Conservation (phyloP, 1,284 basidiomycete genomes). For the Violaceomyces palustris region DNA sequence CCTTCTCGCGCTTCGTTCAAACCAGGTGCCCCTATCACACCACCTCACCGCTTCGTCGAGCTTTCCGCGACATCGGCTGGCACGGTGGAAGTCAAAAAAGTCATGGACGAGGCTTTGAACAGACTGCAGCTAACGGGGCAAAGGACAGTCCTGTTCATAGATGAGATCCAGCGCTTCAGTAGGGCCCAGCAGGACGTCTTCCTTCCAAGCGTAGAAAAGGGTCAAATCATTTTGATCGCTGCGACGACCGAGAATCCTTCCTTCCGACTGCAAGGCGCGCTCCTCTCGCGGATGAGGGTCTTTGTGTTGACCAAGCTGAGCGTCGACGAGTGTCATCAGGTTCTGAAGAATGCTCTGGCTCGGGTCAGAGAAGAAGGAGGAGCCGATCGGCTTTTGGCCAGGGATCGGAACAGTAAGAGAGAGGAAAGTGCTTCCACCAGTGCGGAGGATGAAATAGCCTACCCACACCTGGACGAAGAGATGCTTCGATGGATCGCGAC, state of each 20-base stretch:
- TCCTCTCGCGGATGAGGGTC: slow-evolving; percentile 72
- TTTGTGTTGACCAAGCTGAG: slow-evolving; percentile 45
- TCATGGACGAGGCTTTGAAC: slow-evolving; percentile 75
- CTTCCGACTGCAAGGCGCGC: slow-evolving; percentile 65
- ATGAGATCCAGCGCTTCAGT: slow-evolving; percentile 79
- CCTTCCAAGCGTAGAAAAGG: slow-evolving; percentile 22
- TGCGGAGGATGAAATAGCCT: slow-evolving; percentile 3
- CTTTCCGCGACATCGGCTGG: slow-evolving; percentile 59
- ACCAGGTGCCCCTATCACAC: slow-evolving; percentile 1
- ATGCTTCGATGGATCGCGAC: slow-evolving; percentile 42
- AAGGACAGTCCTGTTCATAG: slow-evolving; percentile 70
- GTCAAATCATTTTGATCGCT: slow-evolving; percentile 62
- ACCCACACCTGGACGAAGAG: slow-evolving; percentile 47
- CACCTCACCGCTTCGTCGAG: slow-evolving; percentile 41
- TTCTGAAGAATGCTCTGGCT: slow-evolving; percentile 25
- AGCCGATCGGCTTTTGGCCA: too few relatives aligned
- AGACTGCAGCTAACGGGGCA: slow-evolving; percentile 66
- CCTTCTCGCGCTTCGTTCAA: slow-evolving; percentile 52
- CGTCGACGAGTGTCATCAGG: slow-evolving; percentile 29
- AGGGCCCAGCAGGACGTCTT: slow-evolving; percentile 68
- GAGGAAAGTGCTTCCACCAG: not conserved
- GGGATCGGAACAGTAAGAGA: slow-evolving; percentile 1
- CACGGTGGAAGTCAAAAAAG: slow-evolving; percentile 70
- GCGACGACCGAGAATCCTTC: slow-evolving; percentile 91
- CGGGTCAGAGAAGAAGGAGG: too few relatives aligned